A percentile compares a stretch with the other conserved stretches of the same genome.
These are phyloP conservation scores for Citrullus mucosospermus DNA, from an alignment of 306 rosid species.

Conservation along the genomic window DNA sequence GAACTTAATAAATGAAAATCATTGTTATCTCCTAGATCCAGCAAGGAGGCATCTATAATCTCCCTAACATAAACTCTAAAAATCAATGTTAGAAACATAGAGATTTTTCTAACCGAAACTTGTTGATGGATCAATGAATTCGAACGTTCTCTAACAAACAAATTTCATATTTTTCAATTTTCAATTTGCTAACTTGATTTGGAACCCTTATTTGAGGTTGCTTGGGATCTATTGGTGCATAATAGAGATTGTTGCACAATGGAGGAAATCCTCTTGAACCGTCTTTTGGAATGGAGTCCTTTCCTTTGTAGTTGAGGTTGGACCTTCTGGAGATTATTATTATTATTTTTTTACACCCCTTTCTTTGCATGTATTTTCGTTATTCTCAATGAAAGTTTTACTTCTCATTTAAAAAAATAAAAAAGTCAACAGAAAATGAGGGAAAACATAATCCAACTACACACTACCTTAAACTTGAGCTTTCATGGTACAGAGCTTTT, in stretches of 20 bases:
- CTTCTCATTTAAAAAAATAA: neutral
- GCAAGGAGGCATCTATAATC: neutral
- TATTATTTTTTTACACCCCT: too few species aligned
- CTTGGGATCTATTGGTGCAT: too few species aligned
- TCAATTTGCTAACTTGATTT: too few species aligned
- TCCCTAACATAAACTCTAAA: neutral
- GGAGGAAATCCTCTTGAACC: too few species aligned
- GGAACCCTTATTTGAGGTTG: too few species aligned
- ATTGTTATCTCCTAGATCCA: neutral
- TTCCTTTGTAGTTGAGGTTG: too few species aligned
- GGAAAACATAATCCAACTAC: neutral
- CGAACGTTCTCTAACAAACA: neutral
- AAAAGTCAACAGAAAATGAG: neutral
- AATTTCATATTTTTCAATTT: neutral
- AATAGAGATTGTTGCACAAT: too few species aligned
- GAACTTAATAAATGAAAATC: neutral
- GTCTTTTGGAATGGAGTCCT: too few species aligned
- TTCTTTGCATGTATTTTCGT: too few species aligned
- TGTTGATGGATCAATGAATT: neutral
- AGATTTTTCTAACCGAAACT: neutral
- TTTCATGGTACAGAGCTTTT: slow-evolving; percentile 47
- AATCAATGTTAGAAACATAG: neutral
- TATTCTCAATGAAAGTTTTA: neutral
- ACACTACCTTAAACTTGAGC: slow-evolving; percentile 61
- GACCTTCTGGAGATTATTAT: too few species aligned